Base-by-base conservation (phyloP, 768 basidiomycete genomes). In the Leccinum disarticulatum region DNA sequence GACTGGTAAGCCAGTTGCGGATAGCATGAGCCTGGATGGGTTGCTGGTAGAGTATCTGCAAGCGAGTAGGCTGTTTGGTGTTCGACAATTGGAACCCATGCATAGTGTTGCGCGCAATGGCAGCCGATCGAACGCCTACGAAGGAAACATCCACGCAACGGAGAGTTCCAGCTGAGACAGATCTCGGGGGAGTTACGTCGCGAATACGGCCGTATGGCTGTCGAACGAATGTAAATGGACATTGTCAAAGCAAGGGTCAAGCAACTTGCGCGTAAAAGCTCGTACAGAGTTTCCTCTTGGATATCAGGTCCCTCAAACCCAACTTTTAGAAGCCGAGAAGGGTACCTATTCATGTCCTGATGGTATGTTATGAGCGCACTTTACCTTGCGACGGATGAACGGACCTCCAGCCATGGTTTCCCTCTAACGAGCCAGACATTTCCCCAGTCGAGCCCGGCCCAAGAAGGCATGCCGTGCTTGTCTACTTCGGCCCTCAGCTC, bases 241-340 rank as follows among this genome's bases (percentile, higher is more conserved):
- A 19, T 35, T 36, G 38, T 56, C 7, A 15, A 49, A 36, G 51
- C 54, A 43, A 38, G n/a, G 36, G 50, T 11, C 22, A 31, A 47
- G 56, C 52, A 15, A 73, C 86, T 63, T 74, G 91, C 93, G 52
- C 94, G 81, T 59, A 94, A 84, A 25, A 93, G 73, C 28, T 87
- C 77, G 68, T 93, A 98, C 0, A 96, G 76, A 1, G 79, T 70
- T 72, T 95, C 91, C 66, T 95, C 92, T 30, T 83, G 81, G 2
- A 95, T 76, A 68, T 97, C 95, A 1, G 93, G 88, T 0, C 96
- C 96, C 33, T 96, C 91, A 64, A 96, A 98, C 6, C 83, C 76
- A n/a, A 96, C 83, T 59, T 84, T 83, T 54, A 98, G 68, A 9
- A 88, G 79, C 3, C 80, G 77, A 19, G 90, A 88, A 0, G 93